Evolutionary conservation across 2,329 filamentous ascomycete genomes (phyloP), one percentile per base, ranked within the genome.

Genomic region (Pseudogymnoascus sp.): DNA sequence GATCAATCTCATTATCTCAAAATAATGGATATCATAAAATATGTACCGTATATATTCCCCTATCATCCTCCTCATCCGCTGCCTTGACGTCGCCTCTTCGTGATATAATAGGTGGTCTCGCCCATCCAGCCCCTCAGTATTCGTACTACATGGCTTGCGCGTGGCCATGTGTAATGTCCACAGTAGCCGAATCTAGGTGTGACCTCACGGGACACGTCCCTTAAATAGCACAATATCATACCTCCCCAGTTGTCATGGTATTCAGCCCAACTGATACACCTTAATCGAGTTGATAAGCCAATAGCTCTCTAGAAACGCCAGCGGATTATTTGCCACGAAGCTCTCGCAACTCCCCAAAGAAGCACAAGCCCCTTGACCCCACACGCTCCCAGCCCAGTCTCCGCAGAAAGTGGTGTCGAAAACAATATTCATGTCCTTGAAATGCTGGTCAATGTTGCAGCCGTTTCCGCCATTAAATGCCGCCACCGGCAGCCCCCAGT

Each of bases 401-500:
- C 90, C 90, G 70, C 91, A 94, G 72, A 94, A 91, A 61, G 89
- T 85, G 16, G 70, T 92, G 70, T 91, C 86, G 69, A 92, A 82
- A 42, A 90, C 85, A 63, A 95, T 83, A 67, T 84, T 84, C 79
- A 92, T 82, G 61, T 87, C 78, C 62, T 78, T 80, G 75, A 93
- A 92, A 68, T 84, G 82, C 0, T 75, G 73, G 64, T 86, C 78
- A 64, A 91, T 84, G 28, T 91, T 79, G 71, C 91, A 96, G 25
- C 71, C 72, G 12, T 73, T 69, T 2, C 79, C 82, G 1, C 89
- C 89, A 16, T 76, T 72, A 71, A 93, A 95, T 5, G 83, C 75
- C 1, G 88, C 90, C 6, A 84, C 75, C 0, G 91, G 90, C 1
- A 77, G 76, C 0, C 86, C 88, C 91, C 91, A 95, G 14, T 71